Percentiles rank a stretch among this genome's conserved stretches.
These are phyloP conservation scores for Hemerocallis citrina DNA, from an alignment of 106 monocot genomes.

Conservation along the genomic window DNA sequence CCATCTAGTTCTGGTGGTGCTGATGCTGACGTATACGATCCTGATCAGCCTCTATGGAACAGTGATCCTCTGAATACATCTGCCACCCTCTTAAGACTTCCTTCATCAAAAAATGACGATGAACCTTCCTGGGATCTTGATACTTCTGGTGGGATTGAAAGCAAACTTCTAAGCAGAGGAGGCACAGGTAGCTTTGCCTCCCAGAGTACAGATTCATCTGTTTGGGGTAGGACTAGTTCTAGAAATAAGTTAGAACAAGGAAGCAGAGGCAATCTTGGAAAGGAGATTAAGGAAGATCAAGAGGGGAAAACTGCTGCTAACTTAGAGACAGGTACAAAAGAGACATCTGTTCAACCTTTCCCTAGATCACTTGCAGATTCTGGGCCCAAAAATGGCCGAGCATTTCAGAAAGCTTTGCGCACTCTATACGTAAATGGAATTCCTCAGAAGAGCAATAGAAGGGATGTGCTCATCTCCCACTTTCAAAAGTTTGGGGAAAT, in stretches of 20 bases:
- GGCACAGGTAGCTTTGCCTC: slow-evolving; percentile 13
- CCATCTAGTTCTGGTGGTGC: slow-evolving; percentile 23
- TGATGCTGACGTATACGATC: slow-evolving; percentile 98
- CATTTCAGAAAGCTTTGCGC: slow-evolving; percentile 61
- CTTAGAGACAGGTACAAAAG: slow-evolving; percentile 18
- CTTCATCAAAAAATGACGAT: slow-evolving; percentile 40
- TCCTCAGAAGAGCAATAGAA: slow-evolving; percentile 65
- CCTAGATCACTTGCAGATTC: slow-evolving; percentile 17
- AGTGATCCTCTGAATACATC: slow-evolving; percentile 45
- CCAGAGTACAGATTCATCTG: slow-evolving; percentile 27
- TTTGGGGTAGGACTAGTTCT: slow-evolving; percentile 45
- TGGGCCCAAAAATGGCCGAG: slow-evolving; percentile 24
- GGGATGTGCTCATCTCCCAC: slow-evolving; percentile 65
- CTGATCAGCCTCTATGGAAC: slow-evolving; percentile 95
- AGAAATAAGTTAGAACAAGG: slow-evolving; percentile 23
- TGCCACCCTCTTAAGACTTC: slow-evolving; percentile 29
- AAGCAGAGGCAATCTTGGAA: slow-evolving; percentile 16
- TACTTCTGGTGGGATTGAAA: slow-evolving; percentile 23
- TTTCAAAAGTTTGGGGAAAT: slow-evolving; percentile 84
- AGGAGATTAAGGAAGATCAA: slow-evolving; percentile 20
- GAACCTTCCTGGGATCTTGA: slow-evolving; percentile 42
- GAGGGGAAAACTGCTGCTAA: slow-evolving; percentile 2
- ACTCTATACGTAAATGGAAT: slow-evolving; percentile 81
- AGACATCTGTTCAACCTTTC: slow-evolving; percentile 10
- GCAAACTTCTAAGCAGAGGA: slow-evolving; percentile 12